Evolutionary conservation across 2,329 filamentous ascomycete genomes (phyloP).

Genomic region (Fusarium goolgardi): DNA sequence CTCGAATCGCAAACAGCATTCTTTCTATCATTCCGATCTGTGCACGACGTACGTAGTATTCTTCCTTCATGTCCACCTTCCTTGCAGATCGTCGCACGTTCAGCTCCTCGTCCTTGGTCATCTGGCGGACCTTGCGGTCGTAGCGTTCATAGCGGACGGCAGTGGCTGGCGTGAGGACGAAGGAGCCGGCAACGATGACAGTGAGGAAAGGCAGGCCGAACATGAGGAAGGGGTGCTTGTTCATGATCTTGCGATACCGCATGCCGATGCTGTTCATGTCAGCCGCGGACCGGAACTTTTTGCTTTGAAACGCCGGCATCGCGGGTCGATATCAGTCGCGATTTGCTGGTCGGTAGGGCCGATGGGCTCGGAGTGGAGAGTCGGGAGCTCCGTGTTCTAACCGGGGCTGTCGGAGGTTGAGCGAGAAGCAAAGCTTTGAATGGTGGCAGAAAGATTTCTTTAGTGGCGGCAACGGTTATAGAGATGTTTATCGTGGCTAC

Average conservation of each 20-base stretch:
- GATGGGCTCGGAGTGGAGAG: not conserved
- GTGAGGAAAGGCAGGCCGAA: conserved; percentile 94
- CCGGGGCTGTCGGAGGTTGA: not conserved
- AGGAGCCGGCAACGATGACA: conserved; percentile 91
- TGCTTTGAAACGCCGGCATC: conserved; percentile 70
- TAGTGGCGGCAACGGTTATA: conserved; percentile 14
- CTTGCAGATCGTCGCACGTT: conserved; percentile 77
- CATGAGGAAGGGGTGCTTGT: conserved; percentile 85
- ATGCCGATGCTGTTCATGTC: conserved; percentile 77
- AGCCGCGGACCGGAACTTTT: conserved; percentile 75
- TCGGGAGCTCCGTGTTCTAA: conserved; percentile 22
- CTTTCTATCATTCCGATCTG: not conserved
- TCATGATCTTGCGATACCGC: conserved; percentile 79
- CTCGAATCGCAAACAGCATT: conserved; percentile 5
- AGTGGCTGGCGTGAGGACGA: conserved; percentile 93
- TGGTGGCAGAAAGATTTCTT: conserved; percentile 3
- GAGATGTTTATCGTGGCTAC: conserved; percentile 4
- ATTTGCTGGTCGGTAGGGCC: conserved; percentile 8
- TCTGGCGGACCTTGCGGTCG: conserved; percentile 86
- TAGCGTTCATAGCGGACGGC: conserved; percentile 94
- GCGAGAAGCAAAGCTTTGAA: conserved; percentile 3
- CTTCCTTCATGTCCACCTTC: conserved; percentile 83
- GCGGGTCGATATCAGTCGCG: conserved; percentile 11
- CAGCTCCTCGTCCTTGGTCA: conserved; percentile 88
- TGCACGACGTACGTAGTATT: conserved; percentile 78